phyloP scores from a whole-genome alignment of 257 asterid genomes.

The Leptodermis oblonga region DNA sequence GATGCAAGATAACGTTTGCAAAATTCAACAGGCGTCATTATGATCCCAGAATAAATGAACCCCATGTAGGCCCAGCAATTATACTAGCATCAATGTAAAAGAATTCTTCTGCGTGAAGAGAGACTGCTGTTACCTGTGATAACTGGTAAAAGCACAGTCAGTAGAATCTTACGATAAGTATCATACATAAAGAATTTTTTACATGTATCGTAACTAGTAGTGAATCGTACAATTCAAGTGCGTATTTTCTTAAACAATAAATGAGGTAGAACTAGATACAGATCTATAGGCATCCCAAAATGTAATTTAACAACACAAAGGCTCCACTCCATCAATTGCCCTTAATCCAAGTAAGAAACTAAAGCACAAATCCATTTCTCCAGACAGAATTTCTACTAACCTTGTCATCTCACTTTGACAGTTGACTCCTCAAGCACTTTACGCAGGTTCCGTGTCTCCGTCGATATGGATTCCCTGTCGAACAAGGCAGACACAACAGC shows the following conservation, averaged over 20 bases:
- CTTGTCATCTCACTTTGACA: constrained; percentile 14
- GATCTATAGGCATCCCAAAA: too few species aligned
- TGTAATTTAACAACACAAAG: too few species aligned
- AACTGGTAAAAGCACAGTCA: neutral
- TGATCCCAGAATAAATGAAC: neutral
- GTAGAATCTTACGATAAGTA: too few species aligned
- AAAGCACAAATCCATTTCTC: neutral
- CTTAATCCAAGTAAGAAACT: neutral
- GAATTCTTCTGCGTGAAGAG: neutral
- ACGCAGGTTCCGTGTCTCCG: constrained; percentile 48
- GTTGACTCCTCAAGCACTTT: constrained; percentile 31
- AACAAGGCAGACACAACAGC: constrained; percentile 92
- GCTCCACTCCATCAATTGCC: neutral
- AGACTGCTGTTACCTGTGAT: neutral
- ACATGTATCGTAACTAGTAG: too few species aligned
- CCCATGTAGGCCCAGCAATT: neutral
- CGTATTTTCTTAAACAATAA: too few species aligned
- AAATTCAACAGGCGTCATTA: neutral
- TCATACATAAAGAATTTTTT: too few species aligned
- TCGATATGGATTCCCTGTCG: constrained; percentile 62
- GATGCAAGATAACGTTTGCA: constrained; percentile 5
- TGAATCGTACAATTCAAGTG: too few species aligned
- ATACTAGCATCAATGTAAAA: neutral
- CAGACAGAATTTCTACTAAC: neutral
- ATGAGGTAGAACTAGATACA: too few species aligned